These are phyloP conservation scores for Plectosphaerella cucumerina DNA, from an alignment of 2,329 filamentous ascomycete genomes.

Conservation along the genomic window DNA sequence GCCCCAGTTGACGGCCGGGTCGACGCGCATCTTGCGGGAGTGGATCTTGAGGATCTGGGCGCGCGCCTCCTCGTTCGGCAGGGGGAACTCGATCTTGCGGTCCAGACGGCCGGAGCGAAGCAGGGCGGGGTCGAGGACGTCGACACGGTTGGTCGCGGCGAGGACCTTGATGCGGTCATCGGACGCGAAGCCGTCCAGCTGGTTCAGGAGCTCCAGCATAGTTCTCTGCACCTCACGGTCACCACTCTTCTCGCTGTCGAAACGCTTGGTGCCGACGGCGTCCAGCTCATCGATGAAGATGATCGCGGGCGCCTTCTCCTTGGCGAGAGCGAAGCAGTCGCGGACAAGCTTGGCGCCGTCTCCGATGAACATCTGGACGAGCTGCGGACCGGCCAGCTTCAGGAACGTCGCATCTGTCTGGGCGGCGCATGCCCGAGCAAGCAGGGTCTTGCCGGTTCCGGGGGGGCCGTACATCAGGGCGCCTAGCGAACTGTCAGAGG, in stretches of 20 bases:
- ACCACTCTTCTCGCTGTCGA: slow-evolving; percentile 97
- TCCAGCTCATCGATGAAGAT: slow-evolving; percentile 99
- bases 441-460: slow-evolving; percentile 84
- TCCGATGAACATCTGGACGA: slow-evolving; percentile 99
- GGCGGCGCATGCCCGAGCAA: slow-evolving; percentile 92
- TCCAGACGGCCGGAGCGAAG: slow-evolving; percentile 90
- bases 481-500: slow-evolving; percentile 47
- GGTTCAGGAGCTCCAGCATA: slow-evolving; percentile 97
- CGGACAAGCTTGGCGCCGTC: slow-evolving; percentile 97
- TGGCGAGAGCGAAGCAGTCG: slow-evolving; percentile 94
- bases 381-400: slow-evolving; percentile 93
- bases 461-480: slow-evolving; percentile 97
- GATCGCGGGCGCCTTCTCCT: slow-evolving; percentile 97
- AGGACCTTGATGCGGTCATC: slow-evolving; percentile 96
- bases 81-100: slow-evolving; percentile 95
- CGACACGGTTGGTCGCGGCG: slow-evolving; percentile 89
- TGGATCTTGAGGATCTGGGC: slow-evolving; percentile 98
- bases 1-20: slow-evolving; percentile 89
- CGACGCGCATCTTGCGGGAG: slow-evolving; percentile 96
- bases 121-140: slow-evolving; percentile 87
- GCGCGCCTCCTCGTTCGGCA: slow-evolving; percentile 95
- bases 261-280: slow-evolving; percentile 97
- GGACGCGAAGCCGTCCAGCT: slow-evolving; percentile 95
- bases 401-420: slow-evolving; percentile 98
- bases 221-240: slow-evolving; percentile 97